Evolutionary conservation across 768 basidiomycete genomes (phyloP), one percentile per base, ranked within the genome.

Genomic region (Lyophyllum decastes): DNA sequence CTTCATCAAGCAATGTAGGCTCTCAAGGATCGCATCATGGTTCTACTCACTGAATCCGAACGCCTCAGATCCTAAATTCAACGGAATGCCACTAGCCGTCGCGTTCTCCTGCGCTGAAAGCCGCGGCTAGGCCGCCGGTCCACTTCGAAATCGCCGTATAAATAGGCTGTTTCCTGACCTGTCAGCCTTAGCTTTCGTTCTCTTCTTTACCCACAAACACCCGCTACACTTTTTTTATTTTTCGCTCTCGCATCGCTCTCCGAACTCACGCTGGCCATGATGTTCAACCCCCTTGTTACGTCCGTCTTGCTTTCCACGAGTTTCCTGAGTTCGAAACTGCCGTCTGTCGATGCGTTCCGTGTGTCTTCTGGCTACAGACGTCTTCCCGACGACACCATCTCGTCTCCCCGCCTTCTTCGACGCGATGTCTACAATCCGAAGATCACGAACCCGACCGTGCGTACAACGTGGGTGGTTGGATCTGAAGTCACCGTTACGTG

Each of bases 401-500:
- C 25, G 26, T 16, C 43, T 21, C 35, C 52, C 19, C 25, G 33
- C 45, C 63, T 60, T 40, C 33, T 33, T n/a, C 63, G 49, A 58
- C 72, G 75, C 57, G 62, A 61, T 33, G 73, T 80, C 49, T 79
- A 75, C 67, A 73, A 65, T 50, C 81, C 81, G 27, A 68, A 64
- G 46, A 79, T 84, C 65, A 75, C 69, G 38, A 67, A 63, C 24
- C 83, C 82, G 1, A 64, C 65, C 12, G 49, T 60, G 27, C 62
- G 48, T 7, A 78, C 79, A 6, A 66, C 70, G 11, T 84, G 82
- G 83, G 68, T 54, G 10, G 60, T 64, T 34, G 77, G 77, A 6
- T 66, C 70, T 40, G 62, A 58, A 26, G 77, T 71, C 26, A 66
- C 61, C 34, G 78, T 81, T 63, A 76, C 73, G 54, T 84, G 82